A percentile compares a stretch with the other conserved stretches of the same genome.
phyloP scores from a whole-genome alignment of 2,329 filamentous ascomycete species.

The Penicillium thymicola region DNA sequence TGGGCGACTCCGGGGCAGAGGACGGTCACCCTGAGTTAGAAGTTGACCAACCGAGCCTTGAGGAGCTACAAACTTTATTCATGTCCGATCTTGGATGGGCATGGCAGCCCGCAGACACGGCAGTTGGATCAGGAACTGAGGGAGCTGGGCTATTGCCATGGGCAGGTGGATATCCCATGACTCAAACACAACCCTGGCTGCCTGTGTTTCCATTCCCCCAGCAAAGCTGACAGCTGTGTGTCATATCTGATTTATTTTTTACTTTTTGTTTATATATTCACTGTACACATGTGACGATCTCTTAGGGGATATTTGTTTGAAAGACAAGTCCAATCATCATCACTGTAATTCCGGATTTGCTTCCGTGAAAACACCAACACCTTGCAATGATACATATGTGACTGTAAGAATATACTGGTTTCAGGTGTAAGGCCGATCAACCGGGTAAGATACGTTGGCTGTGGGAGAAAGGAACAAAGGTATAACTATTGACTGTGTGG shows the following conservation, averaged over 20 bases:
- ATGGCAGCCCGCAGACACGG: constrained; percentile 24
- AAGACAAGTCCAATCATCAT: no score
- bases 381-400: neutral
- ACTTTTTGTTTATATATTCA: no score
- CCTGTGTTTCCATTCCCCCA: constrained; percentile 22
- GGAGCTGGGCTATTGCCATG: constrained; percentile 19
- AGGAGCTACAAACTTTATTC: constrained; percentile 21
- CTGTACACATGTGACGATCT: no score
- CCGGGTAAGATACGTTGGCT: no score
- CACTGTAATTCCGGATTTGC: neutral
- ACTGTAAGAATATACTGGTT: no score
- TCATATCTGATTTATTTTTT: no score
- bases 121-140: constrained; percentile 22
- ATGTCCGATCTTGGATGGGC: constrained; percentile 26
- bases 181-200: constrained; percentile 19
- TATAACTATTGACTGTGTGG: no score
- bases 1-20: neutral
- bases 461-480: no score
- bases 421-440: no score
- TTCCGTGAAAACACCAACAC: neutral
- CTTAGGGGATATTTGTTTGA: no score
- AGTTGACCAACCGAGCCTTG: constrained; percentile 13
- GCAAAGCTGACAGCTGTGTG: constrained; percentile 6
- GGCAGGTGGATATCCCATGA: constrained; percentile 19
- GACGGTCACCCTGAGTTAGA: neutral